A percentile compares a stretch with the other conserved stretches of the same genome.
These are phyloP conservation scores for Fusarium longipes DNA, from an alignment of 2,329 filamentous ascomycete genomes.

Conservation along the genomic window DNA sequence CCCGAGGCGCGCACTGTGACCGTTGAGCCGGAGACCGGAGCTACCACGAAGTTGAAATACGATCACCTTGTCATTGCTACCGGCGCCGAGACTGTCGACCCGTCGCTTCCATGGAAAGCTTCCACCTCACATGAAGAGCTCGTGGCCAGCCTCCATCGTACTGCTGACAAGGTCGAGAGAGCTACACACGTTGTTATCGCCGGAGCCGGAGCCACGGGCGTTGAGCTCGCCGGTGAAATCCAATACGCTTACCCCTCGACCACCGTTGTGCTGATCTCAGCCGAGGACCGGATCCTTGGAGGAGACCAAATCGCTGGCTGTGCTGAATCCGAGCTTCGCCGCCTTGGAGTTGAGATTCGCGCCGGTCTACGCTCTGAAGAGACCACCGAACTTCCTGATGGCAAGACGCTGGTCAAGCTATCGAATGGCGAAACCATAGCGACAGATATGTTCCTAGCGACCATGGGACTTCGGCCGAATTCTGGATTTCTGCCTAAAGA, in stretches of 20 bases:
- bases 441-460: slow-evolving; percentile 68
- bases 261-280: slow-evolving; percentile 61
- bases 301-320: slow-evolving; percentile 57
- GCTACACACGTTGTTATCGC: slow-evolving; percentile 67
- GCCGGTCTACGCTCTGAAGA: slow-evolving; percentile 56
- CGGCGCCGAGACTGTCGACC: slow-evolving; percentile 58
- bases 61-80: slow-evolving; percentile 70
- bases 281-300: slow-evolving; percentile 55
- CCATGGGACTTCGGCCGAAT: slow-evolving; percentile 66
- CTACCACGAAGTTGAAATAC: slow-evolving; percentile 52
- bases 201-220: slow-evolving; percentile 66
- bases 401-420: slow-evolving; percentile 62
- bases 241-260: slow-evolving; percentile 63
- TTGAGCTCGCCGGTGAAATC: slow-evolving; percentile 67
- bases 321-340: slow-evolving; percentile 62
- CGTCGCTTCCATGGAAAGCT: slow-evolving; percentile 64
- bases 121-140: slow-evolving; percentile 60
- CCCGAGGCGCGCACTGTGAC: slow-evolving; percentile 55
- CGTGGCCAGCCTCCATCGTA: slow-evolving; percentile 54
- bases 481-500: slow-evolving; percentile 61
- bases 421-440: slow-evolving; percentile 58
- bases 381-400: slow-evolving; percentile 51
- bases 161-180: slow-evolving; percentile 54
- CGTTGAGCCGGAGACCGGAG: slow-evolving; percentile 46
- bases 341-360: slow-evolving; percentile 63